Evolutionary conservation across 352 stramenopile genomes (phyloP), one percentile per base, ranked within the genome.

Genomic region (Pilasporangium apinafurcum): DNA sequence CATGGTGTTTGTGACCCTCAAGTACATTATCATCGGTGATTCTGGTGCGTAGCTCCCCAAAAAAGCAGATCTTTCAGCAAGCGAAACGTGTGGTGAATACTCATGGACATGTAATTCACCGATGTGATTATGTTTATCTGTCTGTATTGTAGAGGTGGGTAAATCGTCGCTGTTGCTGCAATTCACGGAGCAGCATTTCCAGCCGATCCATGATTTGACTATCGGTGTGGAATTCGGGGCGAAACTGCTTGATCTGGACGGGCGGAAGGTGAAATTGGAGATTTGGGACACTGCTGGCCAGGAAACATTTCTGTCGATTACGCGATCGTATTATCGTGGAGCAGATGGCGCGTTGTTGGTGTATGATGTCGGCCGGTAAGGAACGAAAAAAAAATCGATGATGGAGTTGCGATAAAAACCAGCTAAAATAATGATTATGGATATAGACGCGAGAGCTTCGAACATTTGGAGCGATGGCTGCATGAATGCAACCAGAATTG

Each of bases 281-380:
- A 96, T 96, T 32, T 96, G 86, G 86, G 86, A 96, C 51, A 96
- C 86, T 1, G 86, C 86, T 13, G 86, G 86, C 3, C 85, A 95
- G 53, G 86, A 96, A 46, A 89, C 78, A 0, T 96, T 95, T 53
- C 62, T 92, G 10, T 89, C 79, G 24, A 93, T 96, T 45, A 96
- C 86, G 30, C 65, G 80, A 17, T 91, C 66, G 40, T 96, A 96
- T 53, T 96, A 95, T 44, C 71, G 86, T 6, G 83, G 83, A 27
- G 81, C 83, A 6, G 83, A 96, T 39, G 86, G 83, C 21, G 87
- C 84, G 12, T 32, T 96, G 42, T 61, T 96, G 3, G 85, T 96
- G 27, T 96, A 91, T 58, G 86, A 96, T 54, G 85, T 96, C 48
- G 56, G 60, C 8, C 55, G 62, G 36, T 67, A 45, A 31, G 5